A percentile compares a stretch with the other conserved stretches of the same genome.
phyloP scores from a whole-genome alignment of 208 protist species.

The Phytomonas sp. region DNA sequence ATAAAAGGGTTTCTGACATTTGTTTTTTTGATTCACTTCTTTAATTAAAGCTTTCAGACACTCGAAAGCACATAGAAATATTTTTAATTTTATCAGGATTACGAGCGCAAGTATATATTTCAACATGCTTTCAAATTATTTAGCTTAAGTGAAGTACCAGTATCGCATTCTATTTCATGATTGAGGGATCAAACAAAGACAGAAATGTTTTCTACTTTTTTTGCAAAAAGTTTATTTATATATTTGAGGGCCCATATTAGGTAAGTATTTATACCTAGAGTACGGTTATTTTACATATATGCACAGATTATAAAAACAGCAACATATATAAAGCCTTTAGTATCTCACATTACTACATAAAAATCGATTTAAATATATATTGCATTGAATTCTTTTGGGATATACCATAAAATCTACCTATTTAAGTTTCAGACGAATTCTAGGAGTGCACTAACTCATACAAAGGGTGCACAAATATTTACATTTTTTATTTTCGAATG shows the following conservation, averaged over 20 bases:
- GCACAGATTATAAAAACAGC: not conserved
- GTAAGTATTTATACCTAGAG: not conserved
- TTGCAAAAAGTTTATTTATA: not conserved
- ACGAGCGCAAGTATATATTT: not conserved
- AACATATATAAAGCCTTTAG: not conserved
- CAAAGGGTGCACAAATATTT: not conserved
- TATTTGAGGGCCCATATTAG: not conserved
- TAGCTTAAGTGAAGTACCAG: not conserved
- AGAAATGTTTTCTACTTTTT: not conserved
- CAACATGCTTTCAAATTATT: not conserved
- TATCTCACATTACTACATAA: not conserved
- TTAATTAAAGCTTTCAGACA: not conserved
- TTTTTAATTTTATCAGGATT: not conserved
- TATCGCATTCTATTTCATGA: not conserved
- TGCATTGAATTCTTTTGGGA: not conserved
- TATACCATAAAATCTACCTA: not conserved
- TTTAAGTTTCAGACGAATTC: not conserved
- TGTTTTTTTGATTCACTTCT: not conserved
- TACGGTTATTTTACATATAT: not conserved
- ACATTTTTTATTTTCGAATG: not conserved
- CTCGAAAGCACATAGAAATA: not conserved
- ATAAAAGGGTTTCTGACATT: not conserved
- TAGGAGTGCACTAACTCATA: not conserved
- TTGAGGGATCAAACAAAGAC: not conserved
- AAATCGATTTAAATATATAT: not conserved